Base-by-base conservation (phyloP, 495 filamentous ascomycete genomes). In the Podospora sp. region DNA sequence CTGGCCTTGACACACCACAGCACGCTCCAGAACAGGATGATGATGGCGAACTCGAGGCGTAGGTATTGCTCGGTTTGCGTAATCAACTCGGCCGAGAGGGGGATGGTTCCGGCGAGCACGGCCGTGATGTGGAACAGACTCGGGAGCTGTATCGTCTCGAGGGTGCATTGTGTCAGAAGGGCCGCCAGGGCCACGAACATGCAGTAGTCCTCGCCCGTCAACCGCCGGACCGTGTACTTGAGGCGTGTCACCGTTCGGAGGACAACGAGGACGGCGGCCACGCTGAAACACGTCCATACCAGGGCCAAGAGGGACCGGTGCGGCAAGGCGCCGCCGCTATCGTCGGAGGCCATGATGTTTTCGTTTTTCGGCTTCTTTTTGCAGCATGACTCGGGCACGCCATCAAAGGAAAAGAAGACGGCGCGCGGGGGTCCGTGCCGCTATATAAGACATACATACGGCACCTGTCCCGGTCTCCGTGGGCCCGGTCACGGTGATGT, bases 1-100 rank as follows among this genome's bases (percentile, higher is more conserved):
- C 79, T 75, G 9, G 73, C 81, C 72, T 85, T 83, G 63, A 84
- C 79, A 24, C 73, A 73, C 79, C 80, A 83, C 6, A 84, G 70
- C 8, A 81, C 73, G 1, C 72, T 78, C 82, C 82, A 85, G 73
- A 82, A 85, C 27, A 84, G 68, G 27, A 80, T 74, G 62, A 79
- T 79, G 65, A 83, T 81, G 51, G 78, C 73, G 62, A 84, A 83
- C 71, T 81, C 74, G 58, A 71, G 79, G 33, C 70, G 68, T 36
- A 78, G 70, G 63, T 81, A 82, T 14, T 69, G 40, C 58, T 74
- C 72, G 20, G 65, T 69, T 11, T 68, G 25, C 33, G 63, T 50
- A 49, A 76, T 72, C 57, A 77, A 55, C n/a, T 66, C 59, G 26
- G 53, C 68, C 52, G 68, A 67, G 50, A 75, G 50, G 0, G 76